Evolutionary conservation across 805 yeast genomes (phyloP).

Genomic region (Candida tibetensis): DNA sequence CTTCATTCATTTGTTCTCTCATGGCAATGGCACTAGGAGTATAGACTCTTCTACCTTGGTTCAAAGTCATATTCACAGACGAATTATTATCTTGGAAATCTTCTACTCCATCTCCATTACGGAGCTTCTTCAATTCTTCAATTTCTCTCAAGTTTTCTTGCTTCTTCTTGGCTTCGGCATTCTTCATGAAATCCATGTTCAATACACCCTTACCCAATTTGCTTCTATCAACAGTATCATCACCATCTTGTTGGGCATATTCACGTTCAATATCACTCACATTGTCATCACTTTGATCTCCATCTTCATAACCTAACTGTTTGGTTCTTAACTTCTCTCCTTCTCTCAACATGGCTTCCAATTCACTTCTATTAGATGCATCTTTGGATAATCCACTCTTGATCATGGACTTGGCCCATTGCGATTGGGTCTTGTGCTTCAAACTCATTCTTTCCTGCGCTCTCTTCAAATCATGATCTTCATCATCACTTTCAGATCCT

Average conservation of each 20-base stretch:
- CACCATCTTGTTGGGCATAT: constrained; percentile 35
- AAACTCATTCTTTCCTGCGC: constrained; percentile 92
- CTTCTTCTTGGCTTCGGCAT: constrained; percentile 72
- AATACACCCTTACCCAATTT: constrained; percentile 83
- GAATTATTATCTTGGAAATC: constrained; percentile 33
- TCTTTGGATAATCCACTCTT: constrained; percentile 90
- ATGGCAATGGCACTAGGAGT: constrained; percentile 57
- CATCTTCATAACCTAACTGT: constrained; percentile 65
- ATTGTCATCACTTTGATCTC: constrained; percentile 52
- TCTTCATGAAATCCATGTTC: constrained; percentile 94
- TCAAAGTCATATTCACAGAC: constrained; percentile 50
- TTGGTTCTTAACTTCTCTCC: constrained; percentile 75
- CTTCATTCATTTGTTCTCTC: constrained; percentile 32
- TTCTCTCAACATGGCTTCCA: constrained; percentile 91
- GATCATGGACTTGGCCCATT: constrained; percentile 90
- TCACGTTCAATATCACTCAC: constrained; percentile 44
- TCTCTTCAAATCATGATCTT: constrained; percentile 67
- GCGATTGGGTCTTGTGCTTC: constrained; percentile 81
- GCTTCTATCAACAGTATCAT: constrained; percentile 29
- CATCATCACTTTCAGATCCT: constrained; percentile 52
- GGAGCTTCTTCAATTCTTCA: constrained; percentile 47
- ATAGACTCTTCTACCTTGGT: constrained; percentile 79
- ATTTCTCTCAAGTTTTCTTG: constrained; percentile 56
- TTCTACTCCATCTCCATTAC: constrained; percentile 43
- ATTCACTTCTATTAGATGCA: constrained; percentile 74